Conservation (phyloP, 2,329 filamentous ascomycete genomes). For the Diplocarpon mali region DNA sequence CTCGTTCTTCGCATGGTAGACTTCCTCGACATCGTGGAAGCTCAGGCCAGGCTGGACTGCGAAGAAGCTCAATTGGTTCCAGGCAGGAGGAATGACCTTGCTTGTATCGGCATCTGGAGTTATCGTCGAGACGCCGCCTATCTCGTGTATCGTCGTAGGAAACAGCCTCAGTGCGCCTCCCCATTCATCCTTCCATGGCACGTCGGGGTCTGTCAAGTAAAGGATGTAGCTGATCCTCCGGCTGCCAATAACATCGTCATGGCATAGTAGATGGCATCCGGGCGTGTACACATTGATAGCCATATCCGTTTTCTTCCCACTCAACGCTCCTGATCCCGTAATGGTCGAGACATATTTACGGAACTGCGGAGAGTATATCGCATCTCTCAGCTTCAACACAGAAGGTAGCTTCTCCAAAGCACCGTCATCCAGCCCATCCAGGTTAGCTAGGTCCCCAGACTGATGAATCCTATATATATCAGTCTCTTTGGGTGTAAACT, state of each 20-base stretch:
- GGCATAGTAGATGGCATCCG: conserved; percentile 88
- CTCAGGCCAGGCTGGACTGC: conserved; percentile 97
- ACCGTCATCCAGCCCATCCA: conserved; percentile 82
- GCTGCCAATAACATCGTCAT: conserved; percentile 98
- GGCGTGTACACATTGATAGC: conserved; percentile 98
- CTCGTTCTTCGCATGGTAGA: conserved; percentile 59
- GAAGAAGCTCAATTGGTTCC: conserved; percentile 97
- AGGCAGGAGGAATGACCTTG: conserved; percentile 82
- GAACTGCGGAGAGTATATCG: conserved; percentile 83
- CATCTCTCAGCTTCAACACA: conserved; percentile 83
- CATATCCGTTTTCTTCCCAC: conserved; percentile 95
- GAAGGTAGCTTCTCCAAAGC: conserved; percentile 80
- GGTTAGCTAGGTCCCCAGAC: conserved; percentile 91
- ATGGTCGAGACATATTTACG: conserved; percentile 80
- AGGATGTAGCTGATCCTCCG: conserved; percentile 93
- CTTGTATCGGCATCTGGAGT: conserved; percentile 69
- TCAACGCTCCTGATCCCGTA: conserved; percentile 76
- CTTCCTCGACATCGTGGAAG: conserved; percentile 98
- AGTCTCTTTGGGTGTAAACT: conserved; percentile 96
- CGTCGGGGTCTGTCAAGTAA: conserved; percentile 87
- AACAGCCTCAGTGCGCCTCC: conserved; percentile 85
- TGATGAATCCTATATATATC: conserved; percentile 99
- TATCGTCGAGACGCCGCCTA: conserved; percentile 63
- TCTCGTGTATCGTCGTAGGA: conserved; percentile 56
- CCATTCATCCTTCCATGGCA: conserved; percentile 82